Percentiles rank a stretch among this genome's conserved stretches.
Evolutionary conservation across 192 early-diverging fungal genomes (phyloP).

Genomic region (Borealophlyctis nickersoniae): DNA sequence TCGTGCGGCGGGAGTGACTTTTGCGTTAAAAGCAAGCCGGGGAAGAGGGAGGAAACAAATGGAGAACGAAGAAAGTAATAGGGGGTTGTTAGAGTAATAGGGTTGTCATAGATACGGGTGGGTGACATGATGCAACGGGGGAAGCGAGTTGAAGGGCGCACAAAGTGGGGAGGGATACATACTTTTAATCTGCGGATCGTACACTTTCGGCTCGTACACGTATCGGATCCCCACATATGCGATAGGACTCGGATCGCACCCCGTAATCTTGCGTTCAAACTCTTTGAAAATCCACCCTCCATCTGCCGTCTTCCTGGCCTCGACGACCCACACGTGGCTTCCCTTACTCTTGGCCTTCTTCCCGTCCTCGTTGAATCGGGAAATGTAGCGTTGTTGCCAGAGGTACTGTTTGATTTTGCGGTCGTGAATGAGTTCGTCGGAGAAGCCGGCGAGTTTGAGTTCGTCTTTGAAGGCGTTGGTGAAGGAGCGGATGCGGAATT

Average conservation of each 20-base stretch:
- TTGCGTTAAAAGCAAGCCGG: no score
- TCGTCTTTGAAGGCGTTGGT: slow-evolving; percentile 73
- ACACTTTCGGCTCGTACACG: slow-evolving; percentile 66
- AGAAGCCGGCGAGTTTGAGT: slow-evolving; percentile 54
- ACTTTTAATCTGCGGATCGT: slow-evolving; percentile 70
- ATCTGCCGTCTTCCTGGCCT: slow-evolving; percentile 66
- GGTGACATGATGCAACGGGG: no score
- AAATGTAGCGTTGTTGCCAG: slow-evolving; percentile 72
- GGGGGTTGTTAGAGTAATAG: no score
- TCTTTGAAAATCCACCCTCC: slow-evolving; percentile 71
- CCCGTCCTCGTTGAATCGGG: slow-evolving; percentile 77
- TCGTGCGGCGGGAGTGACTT: no score
- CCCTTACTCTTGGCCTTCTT: slow-evolving; percentile 78
- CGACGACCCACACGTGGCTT: slow-evolving; percentile 77
- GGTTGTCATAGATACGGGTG: no score
- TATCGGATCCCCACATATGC: slow-evolving; percentile 61
- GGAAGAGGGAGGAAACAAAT: not conserved
- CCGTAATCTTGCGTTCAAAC: slow-evolving; percentile 65
- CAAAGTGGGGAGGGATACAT: no score
- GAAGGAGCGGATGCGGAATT: slow-evolving; percentile 80
- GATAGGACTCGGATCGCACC: slow-evolving; percentile 56
- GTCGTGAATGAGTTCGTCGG: slow-evolving; percentile 52
- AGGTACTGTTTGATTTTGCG: slow-evolving; percentile 71
- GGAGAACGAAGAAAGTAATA: no score
- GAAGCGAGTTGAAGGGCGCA: no score